These are phyloP conservation scores for Tremellales sp. DNA, from an alignment of 1,284 basidiomycete species.

Conservation along the genomic window DNA sequence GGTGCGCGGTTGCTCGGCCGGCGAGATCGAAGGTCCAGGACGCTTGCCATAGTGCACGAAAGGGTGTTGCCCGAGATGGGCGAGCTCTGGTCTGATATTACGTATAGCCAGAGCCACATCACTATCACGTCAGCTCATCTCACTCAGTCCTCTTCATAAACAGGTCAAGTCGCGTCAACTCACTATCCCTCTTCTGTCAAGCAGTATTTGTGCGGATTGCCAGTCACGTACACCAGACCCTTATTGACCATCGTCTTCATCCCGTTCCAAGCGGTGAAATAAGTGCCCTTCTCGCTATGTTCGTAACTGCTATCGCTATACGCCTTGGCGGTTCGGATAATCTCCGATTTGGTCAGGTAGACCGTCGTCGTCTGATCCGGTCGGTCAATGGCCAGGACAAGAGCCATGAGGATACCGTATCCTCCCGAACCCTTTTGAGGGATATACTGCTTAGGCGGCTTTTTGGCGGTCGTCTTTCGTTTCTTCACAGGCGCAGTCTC, in stretches of 20 bases:
- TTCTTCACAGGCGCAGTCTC: constrained; percentile 15
- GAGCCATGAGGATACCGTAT: constrained; percentile 43
- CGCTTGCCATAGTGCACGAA: constrained; percentile 18
- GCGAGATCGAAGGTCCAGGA: not conserved
- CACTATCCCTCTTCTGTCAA: constrained; percentile 47
- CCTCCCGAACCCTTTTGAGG: constrained; percentile 38
- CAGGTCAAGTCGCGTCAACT: constrained; percentile 13
- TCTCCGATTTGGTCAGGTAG: constrained; percentile 39
- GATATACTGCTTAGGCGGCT: constrained; percentile 33
- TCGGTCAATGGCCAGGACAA: constrained; percentile 34
- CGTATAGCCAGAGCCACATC: constrained; percentile 35
- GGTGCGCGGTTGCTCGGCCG: not conserved
- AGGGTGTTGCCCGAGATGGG: constrained; percentile 22
- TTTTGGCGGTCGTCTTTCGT: constrained; percentile 12
- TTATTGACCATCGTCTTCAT: constrained; percentile 44
- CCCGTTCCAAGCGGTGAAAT: constrained; percentile 42
- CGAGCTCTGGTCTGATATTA: constrained; percentile 30
- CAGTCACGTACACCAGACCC: constrained; percentile 40
- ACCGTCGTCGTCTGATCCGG: constrained; percentile 25
- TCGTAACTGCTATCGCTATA: constrained; percentile 41
- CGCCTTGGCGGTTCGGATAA: constrained; percentile 34
- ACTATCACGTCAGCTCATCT: constrained; percentile 16
- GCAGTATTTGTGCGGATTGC: constrained; percentile 42
- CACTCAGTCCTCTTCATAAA: not conserved
- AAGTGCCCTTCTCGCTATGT: constrained; percentile 37